These are phyloP conservation scores for Sonneratia alba DNA, from an alignment of 345 rosid genomes.

Conservation along the genomic window DNA sequence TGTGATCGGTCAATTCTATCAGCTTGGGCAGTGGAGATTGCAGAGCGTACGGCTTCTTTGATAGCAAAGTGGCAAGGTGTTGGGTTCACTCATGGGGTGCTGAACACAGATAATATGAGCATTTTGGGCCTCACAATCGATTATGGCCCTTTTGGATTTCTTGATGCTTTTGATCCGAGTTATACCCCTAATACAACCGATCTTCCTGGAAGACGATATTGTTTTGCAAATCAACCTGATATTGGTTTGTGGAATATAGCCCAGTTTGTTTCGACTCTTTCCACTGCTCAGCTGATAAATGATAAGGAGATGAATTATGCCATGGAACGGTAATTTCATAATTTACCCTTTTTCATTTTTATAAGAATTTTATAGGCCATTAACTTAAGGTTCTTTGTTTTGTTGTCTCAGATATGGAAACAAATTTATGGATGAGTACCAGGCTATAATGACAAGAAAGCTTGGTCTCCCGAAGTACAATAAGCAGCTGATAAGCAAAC, in stretches of 20 bases:
- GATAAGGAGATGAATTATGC: slow-evolving; percentile 81
- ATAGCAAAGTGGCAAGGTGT: slow-evolving; percentile 94
- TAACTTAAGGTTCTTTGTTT: slow-evolving; percentile 8
- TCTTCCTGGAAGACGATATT: slow-evolving; percentile 94
- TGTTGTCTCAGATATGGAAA: slow-evolving; percentile 62
- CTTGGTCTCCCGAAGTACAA: slow-evolving; percentile 91
- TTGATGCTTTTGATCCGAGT: slow-evolving; percentile 97
- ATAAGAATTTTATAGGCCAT: background rate
- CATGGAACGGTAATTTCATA: slow-evolving; percentile 67
- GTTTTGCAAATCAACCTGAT: slow-evolving; percentile 97
- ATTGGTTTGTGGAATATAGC: slow-evolving; percentile 89
- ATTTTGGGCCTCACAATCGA: slow-evolving; percentile 89
- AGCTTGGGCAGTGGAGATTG: slow-evolving; percentile 94
- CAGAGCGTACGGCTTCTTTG: slow-evolving; percentile 82
- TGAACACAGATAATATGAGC: slow-evolving; percentile 99
- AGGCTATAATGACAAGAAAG: slow-evolving; percentile 77
- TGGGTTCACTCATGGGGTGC: slow-evolving; percentile 96
- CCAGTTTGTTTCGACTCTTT: slow-evolving; percentile 61
- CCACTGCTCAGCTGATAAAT: slow-evolving; percentile 61
- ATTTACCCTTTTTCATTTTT: slow-evolving; percentile 1
- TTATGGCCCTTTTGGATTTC: slow-evolving; percentile 96
- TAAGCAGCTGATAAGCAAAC: slow-evolving; percentile 70
- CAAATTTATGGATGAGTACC: slow-evolving; percentile 95
- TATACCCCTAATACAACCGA: slow-evolving; percentile 96
- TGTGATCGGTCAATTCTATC: slow-evolving; percentile 16